A percentile compares a stretch with the other conserved stretches of the same genome.
phyloP scores from a whole-genome alignment of 495 filamentous ascomycete genomes.

The Talaromyces proteolyticus region DNA sequence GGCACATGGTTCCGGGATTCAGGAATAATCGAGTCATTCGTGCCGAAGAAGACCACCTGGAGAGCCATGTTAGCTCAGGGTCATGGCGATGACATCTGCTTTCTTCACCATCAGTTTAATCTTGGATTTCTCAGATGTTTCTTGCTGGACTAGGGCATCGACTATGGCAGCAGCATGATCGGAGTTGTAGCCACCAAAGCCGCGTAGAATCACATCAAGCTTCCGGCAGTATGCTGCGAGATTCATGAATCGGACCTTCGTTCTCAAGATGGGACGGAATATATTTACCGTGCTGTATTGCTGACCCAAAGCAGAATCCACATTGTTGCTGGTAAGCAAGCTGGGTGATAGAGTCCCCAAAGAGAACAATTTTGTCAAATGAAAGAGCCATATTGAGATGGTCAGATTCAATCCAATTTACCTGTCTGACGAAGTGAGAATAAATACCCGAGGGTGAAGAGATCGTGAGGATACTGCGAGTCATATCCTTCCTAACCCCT shows the following conservation, averaged over 20 bases:
- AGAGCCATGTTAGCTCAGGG: background rate
- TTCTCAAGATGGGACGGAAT: background rate
- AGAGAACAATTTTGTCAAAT: conserved; percentile 67
- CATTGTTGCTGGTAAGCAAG: conserved; percentile 45
- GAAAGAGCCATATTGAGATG: conserved; percentile 5
- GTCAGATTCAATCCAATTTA: too few species aligned
- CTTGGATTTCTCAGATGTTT: conserved; percentile 43
- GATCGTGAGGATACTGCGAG: too few species aligned
- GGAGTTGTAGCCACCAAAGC: conserved; percentile 66
- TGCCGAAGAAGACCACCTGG: conserved; percentile 75
- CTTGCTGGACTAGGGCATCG: conserved; percentile 46
- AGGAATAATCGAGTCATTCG: conserved; percentile 71
- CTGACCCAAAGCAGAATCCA: conserved; percentile 66
- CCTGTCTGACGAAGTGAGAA: too few species aligned
- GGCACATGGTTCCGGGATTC: conserved; percentile 64
- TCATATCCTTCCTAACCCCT: too few species aligned
- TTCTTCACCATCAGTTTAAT: conserved; percentile 61
- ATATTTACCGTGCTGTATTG: conserved; percentile 63
- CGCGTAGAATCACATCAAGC: conserved; percentile 63
- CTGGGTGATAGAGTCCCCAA: conserved; percentile 78
- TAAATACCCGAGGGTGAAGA: too few species aligned
- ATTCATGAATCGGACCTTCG: background rate
- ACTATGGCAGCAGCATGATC: conserved; percentile 53
- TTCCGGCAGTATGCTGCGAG: conserved; percentile 51
- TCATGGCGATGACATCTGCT: too few species aligned